A percentile compares a stretch with the other conserved stretches of the same genome.
Conservation (phyloP, 2,329 filamentous ascomycete species). For the Exophiala sp. region DNA sequence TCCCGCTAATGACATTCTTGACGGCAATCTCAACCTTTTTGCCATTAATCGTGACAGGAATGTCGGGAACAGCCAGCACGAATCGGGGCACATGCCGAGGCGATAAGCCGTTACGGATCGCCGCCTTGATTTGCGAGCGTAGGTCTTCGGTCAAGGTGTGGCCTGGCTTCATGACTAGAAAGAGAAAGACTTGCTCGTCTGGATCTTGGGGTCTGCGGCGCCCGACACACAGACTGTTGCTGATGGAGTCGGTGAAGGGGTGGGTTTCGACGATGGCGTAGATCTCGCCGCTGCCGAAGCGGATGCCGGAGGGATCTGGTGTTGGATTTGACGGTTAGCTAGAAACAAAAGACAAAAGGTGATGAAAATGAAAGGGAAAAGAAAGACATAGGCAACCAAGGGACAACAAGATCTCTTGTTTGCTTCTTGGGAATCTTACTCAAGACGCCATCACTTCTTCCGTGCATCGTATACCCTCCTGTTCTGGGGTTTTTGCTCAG, state of each 20-base stretch:
- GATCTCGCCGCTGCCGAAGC: slow-evolving; percentile 75
- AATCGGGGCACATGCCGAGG: slow-evolving; percentile 31
- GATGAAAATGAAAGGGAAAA: too few species aligned
- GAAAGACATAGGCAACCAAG: too few species aligned
- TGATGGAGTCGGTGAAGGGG: slow-evolving; percentile 3
- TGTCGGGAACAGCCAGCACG: slow-evolving; percentile 12
- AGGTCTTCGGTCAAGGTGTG: slow-evolving; percentile 34
- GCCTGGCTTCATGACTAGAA: slow-evolving; percentile 11
- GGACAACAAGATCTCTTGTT: too few species aligned
- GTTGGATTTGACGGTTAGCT: too few species aligned
- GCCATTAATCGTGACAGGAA: slow-evolving; percentile 19
- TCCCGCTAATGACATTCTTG: slow-evolving; percentile 8
- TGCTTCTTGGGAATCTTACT: neutral
- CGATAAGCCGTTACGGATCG: slow-evolving; percentile 60
- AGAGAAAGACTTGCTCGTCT: slow-evolving; percentile 21
- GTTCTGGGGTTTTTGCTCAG: slow-evolving; percentile 63
- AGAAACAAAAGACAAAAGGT: too few species aligned
- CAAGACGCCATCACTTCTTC: slow-evolving; percentile 20
- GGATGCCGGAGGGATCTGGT: slow-evolving; percentile 65
- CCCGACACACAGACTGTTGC: slow-evolving; percentile 13
- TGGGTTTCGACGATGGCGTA: slow-evolving; percentile 59
- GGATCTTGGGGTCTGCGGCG: slow-evolving; percentile 10
- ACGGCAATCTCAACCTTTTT: slow-evolving; percentile 22
- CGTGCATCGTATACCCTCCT: slow-evolving; percentile 41
- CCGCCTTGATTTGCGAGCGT: slow-evolving; percentile 54